Evolutionary conservation across 345 rosid species (phyloP), one percentile per base, ranked within the genome.

Genomic region (Syzygium grande): DNA sequence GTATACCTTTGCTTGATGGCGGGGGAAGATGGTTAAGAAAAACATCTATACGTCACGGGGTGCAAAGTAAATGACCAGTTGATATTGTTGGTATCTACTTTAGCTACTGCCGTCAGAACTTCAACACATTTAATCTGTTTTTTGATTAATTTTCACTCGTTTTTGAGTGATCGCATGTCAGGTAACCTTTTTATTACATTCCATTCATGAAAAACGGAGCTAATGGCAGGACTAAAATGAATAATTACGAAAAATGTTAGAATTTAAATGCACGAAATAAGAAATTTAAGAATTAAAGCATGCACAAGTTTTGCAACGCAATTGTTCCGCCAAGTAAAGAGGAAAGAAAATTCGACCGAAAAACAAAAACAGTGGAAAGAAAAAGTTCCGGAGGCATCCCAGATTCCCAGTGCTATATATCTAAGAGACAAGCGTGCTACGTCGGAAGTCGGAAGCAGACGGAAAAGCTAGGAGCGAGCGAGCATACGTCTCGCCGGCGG

Each of bases 11-110:
- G 3, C 5, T 14, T 7, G 22, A 15, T 2, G 17, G 0, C 3
- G 22, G 22, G 11, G 3, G 11, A 11, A 15, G 11, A 65, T 29
- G 4, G 43, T 4, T 30, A 0, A 65, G 41, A 0, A 65, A 65
- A 65, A 5, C 17, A 65, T 0, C 0, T 2, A 17, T 0, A 30
- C 0, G 1, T 65, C 5, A 29, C 1, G 11, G 3, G 0, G 1
- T 16, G 16, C 23, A 30, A 65, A 30, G 30, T 0, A 15, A 30
- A 29, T 30, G 43, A 16, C 1, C 0, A 0, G 1, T 29, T 30
- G 78, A 29, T 30, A 7, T 15, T 65, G 43, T 16, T 0, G 1
- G 0, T 7, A 65, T 16, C 22, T 7, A 65, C 22, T 0, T 65
- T 65, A 30, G 3, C 3, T 4, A 17, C 8, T 7, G 78, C 3